Evolutionary conservation across 1,284 basidiomycete genomes (phyloP).

Genomic region (Puccinia coronata): DNA sequence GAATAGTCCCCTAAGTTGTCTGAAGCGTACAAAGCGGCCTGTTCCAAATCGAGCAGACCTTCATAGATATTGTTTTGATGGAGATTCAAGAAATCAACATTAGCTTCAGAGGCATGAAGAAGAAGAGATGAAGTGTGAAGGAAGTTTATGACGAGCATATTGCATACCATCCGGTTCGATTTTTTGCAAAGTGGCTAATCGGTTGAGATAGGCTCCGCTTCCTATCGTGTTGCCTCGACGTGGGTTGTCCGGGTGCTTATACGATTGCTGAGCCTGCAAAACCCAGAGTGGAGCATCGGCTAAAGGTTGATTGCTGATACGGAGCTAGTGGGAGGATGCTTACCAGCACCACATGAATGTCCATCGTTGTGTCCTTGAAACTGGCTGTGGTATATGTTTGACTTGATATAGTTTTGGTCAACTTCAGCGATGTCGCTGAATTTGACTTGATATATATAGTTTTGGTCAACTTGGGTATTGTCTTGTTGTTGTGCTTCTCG

Average conservation of each 20-base stretch:
- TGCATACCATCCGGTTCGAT: conserved; percentile 15
- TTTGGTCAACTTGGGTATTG: too few relatives aligned
- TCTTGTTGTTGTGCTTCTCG: too few relatives aligned
- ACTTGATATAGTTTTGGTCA: too few relatives aligned
- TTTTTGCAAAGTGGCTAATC: background rate
- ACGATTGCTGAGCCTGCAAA: background rate
- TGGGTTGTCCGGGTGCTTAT: background rate
- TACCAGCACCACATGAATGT: too few relatives aligned
- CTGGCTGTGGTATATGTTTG: too few relatives aligned
- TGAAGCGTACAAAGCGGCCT: conserved; percentile 11
- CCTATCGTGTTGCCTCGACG: background rate
- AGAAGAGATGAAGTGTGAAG: background rate
- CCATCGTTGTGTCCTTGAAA: too few relatives aligned
- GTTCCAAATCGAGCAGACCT: conserved; percentile 26
- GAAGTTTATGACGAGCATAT: conserved; percentile 11
- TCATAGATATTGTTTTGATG: background rate
- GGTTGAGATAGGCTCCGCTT: background rate
- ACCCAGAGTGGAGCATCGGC: too few relatives aligned
- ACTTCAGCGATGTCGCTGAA: too few relatives aligned
- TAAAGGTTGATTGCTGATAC: too few relatives aligned
- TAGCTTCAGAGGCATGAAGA: background rate
- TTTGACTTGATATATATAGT: too few relatives aligned
- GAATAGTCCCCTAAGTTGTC: background rate
- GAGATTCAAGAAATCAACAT: background rate
- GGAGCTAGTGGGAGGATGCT: too few relatives aligned